These are phyloP conservation scores for Trichosporon sp. DNA, from an alignment of 1,284 basidiomycete genomes.

Conservation along the genomic window DNA sequence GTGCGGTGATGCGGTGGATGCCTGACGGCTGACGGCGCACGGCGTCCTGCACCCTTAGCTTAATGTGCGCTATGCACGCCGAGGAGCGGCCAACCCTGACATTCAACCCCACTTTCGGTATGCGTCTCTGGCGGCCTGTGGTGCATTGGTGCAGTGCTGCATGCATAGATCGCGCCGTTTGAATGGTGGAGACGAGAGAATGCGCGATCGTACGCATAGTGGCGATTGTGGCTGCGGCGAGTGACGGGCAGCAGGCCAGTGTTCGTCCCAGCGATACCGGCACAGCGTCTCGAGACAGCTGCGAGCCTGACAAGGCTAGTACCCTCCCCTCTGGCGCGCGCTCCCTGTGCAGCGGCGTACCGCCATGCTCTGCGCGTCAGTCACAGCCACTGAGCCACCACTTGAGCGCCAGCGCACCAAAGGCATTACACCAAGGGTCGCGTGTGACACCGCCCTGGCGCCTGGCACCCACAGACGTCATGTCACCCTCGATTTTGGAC, in stretches of 20 bases:
- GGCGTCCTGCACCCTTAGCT: background rate
- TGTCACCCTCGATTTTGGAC: background rate
- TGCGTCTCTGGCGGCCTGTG: background rate
- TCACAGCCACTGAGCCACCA: background rate
- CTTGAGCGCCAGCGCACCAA: background rate
- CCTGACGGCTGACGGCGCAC: background rate
- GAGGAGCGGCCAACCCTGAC: background rate
- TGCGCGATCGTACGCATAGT: background rate
- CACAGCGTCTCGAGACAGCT: too few relatives aligned
- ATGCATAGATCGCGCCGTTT: background rate
- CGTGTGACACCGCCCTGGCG: background rate
- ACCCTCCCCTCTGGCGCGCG: too few relatives aligned
- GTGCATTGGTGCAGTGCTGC: background rate
- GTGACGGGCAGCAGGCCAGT: too few relatives aligned
- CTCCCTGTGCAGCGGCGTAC: background rate
- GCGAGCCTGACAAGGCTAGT: too few relatives aligned
- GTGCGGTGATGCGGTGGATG: background rate
- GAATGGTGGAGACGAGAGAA: background rate
- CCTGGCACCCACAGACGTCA: background rate
- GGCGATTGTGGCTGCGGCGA: background rate
- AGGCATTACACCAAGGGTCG: background rate
- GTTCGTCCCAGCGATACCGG: too few relatives aligned
- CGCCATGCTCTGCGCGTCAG: background rate
- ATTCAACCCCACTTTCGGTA: background rate
- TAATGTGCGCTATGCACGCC: conserved; percentile 2